Percentiles rank a stretch among this genome's conserved stretches.
Conservation (phyloP, 2,329 filamentous ascomycete genomes). For the Penicillium paneum region DNA sequence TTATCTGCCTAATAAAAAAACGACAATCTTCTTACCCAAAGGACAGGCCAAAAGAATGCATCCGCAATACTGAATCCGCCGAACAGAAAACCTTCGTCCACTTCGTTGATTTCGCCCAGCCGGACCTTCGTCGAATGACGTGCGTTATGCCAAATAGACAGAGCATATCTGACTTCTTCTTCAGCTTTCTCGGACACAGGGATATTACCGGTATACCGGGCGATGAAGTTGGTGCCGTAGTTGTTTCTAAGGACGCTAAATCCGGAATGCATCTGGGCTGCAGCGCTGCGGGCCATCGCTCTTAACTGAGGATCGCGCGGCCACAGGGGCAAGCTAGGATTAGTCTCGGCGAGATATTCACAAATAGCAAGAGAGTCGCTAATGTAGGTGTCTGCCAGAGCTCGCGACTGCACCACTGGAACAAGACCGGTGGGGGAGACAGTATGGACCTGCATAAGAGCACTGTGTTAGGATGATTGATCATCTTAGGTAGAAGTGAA, state of each 20-base stretch:
- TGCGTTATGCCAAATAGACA: slow-evolving; percentile 28
- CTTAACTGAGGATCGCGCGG: slow-evolving; percentile 32
- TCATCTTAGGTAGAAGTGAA: too few species aligned
- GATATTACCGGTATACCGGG: slow-evolving; percentile 31
- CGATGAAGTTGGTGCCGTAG: slow-evolving; percentile 32
- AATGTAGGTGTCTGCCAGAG: too few species aligned
- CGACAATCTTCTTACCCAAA: slow-evolving; percentile 31
- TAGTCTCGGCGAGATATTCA: slow-evolving; percentile 34
- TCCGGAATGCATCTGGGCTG: slow-evolving; percentile 37
- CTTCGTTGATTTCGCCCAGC: slow-evolving; percentile 26
- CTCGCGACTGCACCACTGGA: too few species aligned
- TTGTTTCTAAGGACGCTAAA: slow-evolving; percentile 26
- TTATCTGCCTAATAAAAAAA: too few species aligned
- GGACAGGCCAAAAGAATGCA: slow-evolving; percentile 40
- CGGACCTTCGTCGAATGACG: too few species aligned
- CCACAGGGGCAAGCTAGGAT: slow-evolving; percentile 31
- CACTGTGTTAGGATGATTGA: too few species aligned
- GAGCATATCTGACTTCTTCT: too few species aligned
- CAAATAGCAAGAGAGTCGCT: slow-evolving; percentile 35
- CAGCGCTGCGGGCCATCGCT: slow-evolving; percentile 32
- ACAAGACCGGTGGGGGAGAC: too few species aligned
- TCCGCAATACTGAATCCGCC: slow-evolving; percentile 39
- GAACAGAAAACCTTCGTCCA: slow-evolving; percentile 37
- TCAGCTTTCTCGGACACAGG: too few species aligned
- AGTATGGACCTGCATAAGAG: too few species aligned